Conservation (phyloP, 2,329 filamentous ascomycete species). For the Aspergillus amoenus region DNA sequence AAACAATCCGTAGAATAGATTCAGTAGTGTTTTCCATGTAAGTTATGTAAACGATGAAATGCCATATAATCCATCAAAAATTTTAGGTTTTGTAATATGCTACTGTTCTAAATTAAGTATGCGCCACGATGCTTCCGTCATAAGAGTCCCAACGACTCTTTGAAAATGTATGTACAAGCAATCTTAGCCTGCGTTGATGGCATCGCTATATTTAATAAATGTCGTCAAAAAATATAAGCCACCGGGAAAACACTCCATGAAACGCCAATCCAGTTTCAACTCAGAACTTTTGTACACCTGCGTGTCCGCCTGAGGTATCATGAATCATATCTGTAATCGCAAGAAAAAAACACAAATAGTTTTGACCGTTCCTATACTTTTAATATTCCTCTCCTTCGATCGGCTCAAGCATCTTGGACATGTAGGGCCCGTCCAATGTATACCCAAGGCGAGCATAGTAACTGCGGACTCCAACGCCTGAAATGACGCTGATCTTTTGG, state of each 20-base stretch:
- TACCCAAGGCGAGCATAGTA: conserved; percentile 95
- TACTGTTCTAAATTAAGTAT: neutral
- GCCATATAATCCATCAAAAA: neutral
- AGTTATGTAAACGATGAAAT: neutral
- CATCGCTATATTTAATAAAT: neutral
- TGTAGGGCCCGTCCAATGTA: conserved; percentile 87
- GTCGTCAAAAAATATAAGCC: neutral
- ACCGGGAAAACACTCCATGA: neutral
- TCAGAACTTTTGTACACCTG: conserved; percentile 1
- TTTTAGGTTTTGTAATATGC: neutral
- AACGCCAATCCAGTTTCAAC: conserved; percentile 2
- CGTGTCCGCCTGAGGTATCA: conserved; percentile 1
- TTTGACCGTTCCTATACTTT: neutral
- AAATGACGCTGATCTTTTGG: conserved; percentile 93
- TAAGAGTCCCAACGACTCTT: neutral
- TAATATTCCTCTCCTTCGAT: conserved; percentile 38
- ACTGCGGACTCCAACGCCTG: conserved; percentile 91
- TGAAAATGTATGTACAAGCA: neutral
- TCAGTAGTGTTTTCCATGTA: neutral
- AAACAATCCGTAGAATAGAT: neutral
- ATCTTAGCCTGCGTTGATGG: neutral
- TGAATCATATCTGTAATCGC: conserved; percentile 12
- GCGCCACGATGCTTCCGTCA: neutral
- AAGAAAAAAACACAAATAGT: neutral
- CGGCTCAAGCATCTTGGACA: conserved; percentile 51